A percentile compares a stretch with the other conserved stretches of the same genome.
phyloP scores from a whole-genome alignment of 2,329 filamentous ascomycete species.

The Ophiosphaerella korrae region DNA sequence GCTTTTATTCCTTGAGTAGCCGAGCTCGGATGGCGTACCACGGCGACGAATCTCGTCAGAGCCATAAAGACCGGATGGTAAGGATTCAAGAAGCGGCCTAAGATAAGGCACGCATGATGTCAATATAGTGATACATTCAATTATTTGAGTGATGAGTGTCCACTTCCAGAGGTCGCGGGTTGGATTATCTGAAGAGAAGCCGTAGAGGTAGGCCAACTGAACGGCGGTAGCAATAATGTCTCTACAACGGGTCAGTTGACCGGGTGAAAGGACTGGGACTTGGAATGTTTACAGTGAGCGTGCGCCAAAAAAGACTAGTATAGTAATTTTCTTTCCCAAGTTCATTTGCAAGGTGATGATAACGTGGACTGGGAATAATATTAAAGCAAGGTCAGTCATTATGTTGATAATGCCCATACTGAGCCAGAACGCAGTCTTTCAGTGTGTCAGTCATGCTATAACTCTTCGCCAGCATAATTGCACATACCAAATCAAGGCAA shows the following conservation, averaged over 20 bases:
- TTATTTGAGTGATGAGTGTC: constrained; percentile 40
- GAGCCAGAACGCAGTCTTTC: constrained; percentile 38
- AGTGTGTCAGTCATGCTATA: constrained; percentile 4
- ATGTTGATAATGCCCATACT: constrained; percentile 39
- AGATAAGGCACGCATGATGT: constrained; percentile 45
- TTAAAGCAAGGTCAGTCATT: constrained; percentile 40
- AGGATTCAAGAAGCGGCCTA: constrained; percentile 40
- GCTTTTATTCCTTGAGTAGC: constrained; percentile 34
- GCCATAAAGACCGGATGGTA: constrained; percentile 41
- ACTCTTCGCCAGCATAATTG: neutral
- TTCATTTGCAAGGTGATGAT: constrained; percentile 45
- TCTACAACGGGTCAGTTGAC: constrained; percentile 17
- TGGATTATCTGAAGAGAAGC: constrained; percentile 32
- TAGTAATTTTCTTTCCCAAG: constrained; percentile 39
- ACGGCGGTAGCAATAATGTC: constrained; percentile 40
- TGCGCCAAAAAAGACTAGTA: constrained; percentile 41
- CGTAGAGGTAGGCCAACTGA: constrained; percentile 37
- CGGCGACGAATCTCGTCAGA: constrained; percentile 40
- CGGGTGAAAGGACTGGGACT: neutral
- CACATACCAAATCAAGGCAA: constrained; percentile 36
- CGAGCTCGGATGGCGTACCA: constrained; percentile 34
- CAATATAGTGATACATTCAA: constrained; percentile 43
- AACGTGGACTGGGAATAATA: constrained; percentile 41
- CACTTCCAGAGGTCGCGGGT: constrained; percentile 43
- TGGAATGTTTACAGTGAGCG: constrained; percentile 30